Base-by-base conservation (phyloP, 768 basidiomycete genomes). In the Ramaria sp. region DNA sequence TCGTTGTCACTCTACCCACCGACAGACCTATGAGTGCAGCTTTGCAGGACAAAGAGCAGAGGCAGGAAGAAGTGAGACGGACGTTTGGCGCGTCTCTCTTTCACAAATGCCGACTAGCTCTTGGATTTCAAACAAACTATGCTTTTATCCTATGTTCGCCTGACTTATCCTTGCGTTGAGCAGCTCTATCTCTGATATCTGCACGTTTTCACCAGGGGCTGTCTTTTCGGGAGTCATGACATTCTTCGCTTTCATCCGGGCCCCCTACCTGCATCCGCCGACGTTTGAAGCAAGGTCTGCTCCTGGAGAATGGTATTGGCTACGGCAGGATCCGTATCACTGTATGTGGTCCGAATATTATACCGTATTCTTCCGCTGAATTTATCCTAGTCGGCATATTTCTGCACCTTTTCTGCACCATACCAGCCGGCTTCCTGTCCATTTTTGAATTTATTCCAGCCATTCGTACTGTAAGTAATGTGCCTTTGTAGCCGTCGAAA, bases 271-370 rank as follows among this genome's bases (percentile, higher is more conserved):
- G 9, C 42, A 55, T 13, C 43, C 34, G n/a, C 53, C 53, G 7
- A 55, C 43, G 9, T 55, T 47, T 20, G 15, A 55, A 27, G 42
- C n/a, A 9, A 9, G 27, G 10, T 47, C 53, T 34, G 4, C 42
- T 32, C 53, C 53, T 34, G 53, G 53, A 18, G 53, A 55, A 48
- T 55, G 53, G 53, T 45, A 47, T 37, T 43, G 53, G 28, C 28
- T 55, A 24, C 42, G 22, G 34, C 39, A 44, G 30, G 39, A 55
- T 15, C 41, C 53, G 13, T 55, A 55, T 25, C 5, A 48, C 13
- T 48, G 53, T 55, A 45, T 13, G 53, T 47, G 5, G 22, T 20
- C 24, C 3, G 24, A 18, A 3, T 32, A 45, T 27, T n/a, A 20
- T 24, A 18, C 8, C n/a, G 15, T 34, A 24, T 47, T 16, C 2